phyloP scores from a whole-genome alignment of 345 rosid species.

The Psidium guajava region DNA sequence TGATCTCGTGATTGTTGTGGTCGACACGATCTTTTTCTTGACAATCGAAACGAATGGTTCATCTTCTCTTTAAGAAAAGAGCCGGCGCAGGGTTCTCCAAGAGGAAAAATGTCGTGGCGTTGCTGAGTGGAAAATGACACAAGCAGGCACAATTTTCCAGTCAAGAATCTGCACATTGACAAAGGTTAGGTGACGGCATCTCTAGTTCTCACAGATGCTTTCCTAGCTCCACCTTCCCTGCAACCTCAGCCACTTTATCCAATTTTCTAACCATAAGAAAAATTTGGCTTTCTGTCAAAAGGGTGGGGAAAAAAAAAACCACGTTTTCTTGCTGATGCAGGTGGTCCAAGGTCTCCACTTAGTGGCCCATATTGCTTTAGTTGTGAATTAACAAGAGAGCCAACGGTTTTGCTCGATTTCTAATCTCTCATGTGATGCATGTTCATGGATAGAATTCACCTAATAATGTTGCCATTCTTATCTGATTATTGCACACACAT shows the following conservation, averaged over 20 bases:
- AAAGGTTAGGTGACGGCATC: background rate
- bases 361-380: background rate
- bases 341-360: background rate
- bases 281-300: background rate
- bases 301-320: background rate
- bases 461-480: background rate
- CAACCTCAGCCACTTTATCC: background rate
- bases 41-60: background rate
- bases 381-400: background rate
- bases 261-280: background rate
- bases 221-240: background rate
- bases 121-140: background rate
- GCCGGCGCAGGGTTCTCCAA: background rate
- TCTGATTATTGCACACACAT: too few species aligned
- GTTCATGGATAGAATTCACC: background rate
- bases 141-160: background rate
- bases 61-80: background rate
- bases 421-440: background rate
- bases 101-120: background rate
- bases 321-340: background rate
- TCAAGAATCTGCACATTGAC: background rate
- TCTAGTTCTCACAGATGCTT: background rate
- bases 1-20: background rate
- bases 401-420: background rate
- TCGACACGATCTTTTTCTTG: background rate